phyloP scores from a whole-genome alignment of 148 eudicot genomes.

The Arctostaphylos glauca region DNA sequence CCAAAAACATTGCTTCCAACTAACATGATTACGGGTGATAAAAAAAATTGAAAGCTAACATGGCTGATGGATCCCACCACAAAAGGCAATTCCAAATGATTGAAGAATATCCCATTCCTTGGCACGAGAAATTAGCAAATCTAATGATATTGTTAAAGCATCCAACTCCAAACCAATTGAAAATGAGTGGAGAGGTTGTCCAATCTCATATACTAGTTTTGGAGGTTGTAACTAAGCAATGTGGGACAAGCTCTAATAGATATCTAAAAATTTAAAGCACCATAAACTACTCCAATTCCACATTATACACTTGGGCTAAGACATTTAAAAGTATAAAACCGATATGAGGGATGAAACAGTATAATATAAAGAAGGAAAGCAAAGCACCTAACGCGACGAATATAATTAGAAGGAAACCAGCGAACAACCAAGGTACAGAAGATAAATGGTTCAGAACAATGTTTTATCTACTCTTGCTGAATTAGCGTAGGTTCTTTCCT shows the following conservation, averaged over 20 bases:
- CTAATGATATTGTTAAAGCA: no score
- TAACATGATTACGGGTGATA: no score
- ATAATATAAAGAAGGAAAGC: not conserved
- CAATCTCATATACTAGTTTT: no score
- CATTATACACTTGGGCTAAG: not conserved
- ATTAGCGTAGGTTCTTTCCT: not conserved
- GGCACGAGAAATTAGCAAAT: not conserved
- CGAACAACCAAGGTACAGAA: not conserved
- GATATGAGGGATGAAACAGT: not conserved
- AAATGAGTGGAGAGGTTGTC: no score
- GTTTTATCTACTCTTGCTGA: not conserved
- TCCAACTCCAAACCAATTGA: no score
- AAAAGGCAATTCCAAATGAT: slow-evolving; percentile 1
- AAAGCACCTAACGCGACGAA: not conserved
- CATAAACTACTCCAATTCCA: not conserved
- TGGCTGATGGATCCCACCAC: no score
- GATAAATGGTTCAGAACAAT: not conserved
- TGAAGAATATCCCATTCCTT: no score
- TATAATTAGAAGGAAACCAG: not conserved
- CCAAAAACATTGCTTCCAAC: no score
- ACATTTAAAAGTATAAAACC: not conserved
- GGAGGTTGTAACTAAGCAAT: no score
- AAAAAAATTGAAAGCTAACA: no score
- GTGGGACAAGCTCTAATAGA: no score
- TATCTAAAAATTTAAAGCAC: not conserved